phyloP scores from a whole-genome alignment of 2,329 filamentous ascomycete species.

The Tolypocladium pustulatum region DNA sequence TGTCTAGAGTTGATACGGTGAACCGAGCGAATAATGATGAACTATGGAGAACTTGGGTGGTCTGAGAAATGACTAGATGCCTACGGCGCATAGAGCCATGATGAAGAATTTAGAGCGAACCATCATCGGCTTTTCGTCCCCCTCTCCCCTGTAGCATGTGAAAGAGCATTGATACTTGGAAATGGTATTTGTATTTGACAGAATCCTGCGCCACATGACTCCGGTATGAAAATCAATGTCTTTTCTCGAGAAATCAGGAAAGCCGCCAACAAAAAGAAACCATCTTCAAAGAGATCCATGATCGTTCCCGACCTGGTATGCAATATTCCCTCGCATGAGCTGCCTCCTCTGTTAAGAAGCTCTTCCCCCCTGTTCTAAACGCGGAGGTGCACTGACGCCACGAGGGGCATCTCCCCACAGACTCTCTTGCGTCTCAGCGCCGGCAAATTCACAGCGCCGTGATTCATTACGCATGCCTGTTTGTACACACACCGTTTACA shows the following conservation, averaged over 20 bases:
- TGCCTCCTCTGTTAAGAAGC: background rate
- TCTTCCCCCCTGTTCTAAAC: background rate
- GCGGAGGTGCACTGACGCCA: background rate
- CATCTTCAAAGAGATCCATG: background rate
- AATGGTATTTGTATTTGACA: background rate
- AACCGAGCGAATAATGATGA: background rate
- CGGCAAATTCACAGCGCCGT: too few relatives aligned
- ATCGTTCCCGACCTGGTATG: background rate
- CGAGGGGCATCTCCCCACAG: background rate
- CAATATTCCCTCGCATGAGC: background rate
- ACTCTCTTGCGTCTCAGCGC: background rate
- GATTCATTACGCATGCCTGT: too few relatives aligned
- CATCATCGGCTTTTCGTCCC: background rate
- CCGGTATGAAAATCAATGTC: background rate
- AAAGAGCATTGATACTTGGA: background rate
- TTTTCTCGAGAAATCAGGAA: background rate
- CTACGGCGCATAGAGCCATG: background rate
- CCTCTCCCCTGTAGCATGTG: background rate
- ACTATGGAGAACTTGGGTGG: background rate
- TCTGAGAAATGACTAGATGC: background rate
- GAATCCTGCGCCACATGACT: background rate
- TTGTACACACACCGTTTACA: constrained; percentile 14
- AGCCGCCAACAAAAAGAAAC: background rate
- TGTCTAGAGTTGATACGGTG: constrained; percentile 24
- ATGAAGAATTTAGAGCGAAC: background rate